These are phyloP conservation scores for Scheffersomyces parashehatae DNA, from an alignment of 1,139 yeast genomes.

Conservation along the genomic window DNA sequence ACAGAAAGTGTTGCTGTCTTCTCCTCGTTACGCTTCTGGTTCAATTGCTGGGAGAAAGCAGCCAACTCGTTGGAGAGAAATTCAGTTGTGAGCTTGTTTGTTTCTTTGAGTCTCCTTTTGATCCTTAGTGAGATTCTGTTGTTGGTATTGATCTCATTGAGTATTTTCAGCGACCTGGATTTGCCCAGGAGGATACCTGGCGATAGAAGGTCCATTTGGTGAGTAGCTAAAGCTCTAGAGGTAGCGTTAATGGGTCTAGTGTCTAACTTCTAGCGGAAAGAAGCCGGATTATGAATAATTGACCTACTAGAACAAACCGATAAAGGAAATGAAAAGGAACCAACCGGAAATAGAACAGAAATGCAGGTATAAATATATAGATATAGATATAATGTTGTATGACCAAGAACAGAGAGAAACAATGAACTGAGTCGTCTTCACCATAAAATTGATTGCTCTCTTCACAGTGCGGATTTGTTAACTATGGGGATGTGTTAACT, in stretches of 20 bases:
- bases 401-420: too few species aligned
- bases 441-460: too few species aligned
- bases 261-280: too few species aligned
- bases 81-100: conserved; percentile 10
- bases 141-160: conserved; percentile 14
- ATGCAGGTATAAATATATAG: background rate
- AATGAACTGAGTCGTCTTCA: too few species aligned
- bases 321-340: background rate
- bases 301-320: too few species aligned
- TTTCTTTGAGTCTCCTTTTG: conserved; percentile 11
- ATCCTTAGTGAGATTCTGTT: conserved; percentile 13
- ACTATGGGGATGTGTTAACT: too few species aligned
- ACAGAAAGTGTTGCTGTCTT: background rate
- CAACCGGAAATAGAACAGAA: background rate
- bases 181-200: conserved; percentile 14
- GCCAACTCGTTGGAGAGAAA: conserved; percentile 12
- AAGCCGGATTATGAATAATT: too few species aligned
- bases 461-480: too few species aligned
- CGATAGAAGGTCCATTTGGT: conserved; percentile 15
- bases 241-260: too few species aligned
- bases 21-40: background rate
- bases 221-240: background rate
- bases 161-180: conserved; percentile 10
- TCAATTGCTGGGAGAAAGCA: conserved; percentile 1
- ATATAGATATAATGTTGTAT: background rate